Base-by-base conservation (phyloP, 805 yeast genomes). In the Millerozyma miso region DNA sequence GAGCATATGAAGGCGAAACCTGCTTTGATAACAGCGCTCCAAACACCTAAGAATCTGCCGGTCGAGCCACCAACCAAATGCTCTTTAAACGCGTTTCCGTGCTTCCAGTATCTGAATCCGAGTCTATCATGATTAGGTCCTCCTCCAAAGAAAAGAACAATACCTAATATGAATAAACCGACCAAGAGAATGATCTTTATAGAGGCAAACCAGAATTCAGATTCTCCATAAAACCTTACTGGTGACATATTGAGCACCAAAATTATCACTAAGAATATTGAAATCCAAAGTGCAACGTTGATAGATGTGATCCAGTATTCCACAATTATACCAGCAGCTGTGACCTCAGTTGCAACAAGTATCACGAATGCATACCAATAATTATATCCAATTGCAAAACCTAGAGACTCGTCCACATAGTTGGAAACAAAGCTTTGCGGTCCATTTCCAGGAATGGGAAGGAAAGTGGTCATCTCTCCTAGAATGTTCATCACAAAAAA, bases 41-140 rank as follows among this genome's bases (percentile, higher is more conserved):
- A 77, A 44, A 80, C 68, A 16, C 81, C 85, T 20, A 77, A 59
- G 58, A 82, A 79, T 43, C 73, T 71, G 35, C 85, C 87, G 19
- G 80, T 69, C 42, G 64, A 61, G 19, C 85, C 85, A 23, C 43
- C 19, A 15, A 41, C 19, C 19, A 40, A 42, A 35, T 45, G 35
- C 39, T 34, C 61, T 8, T 29, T 38, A 19, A 45, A 46, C 1
- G 54, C 46, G 12, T 47, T 45, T 3, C 57, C 53, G 19, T 53
- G 37, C n/a, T 46, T 43, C 62, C 62, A 57, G 43, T 49, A 55
- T 19, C 52, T 41, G 47, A 57, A 57, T 0, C 62, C 62, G n/a
- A 53, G 48, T 39, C 55, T 53, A 41, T 52, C 54, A 23, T 42
- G 45, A 36, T 38, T 44, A 31, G 48, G 55, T 2, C 41, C 50